These are phyloP conservation scores for Penicillium ochrochloron DNA, from an alignment of 495 filamentous ascomycete species.

Conservation along the genomic window DNA sequence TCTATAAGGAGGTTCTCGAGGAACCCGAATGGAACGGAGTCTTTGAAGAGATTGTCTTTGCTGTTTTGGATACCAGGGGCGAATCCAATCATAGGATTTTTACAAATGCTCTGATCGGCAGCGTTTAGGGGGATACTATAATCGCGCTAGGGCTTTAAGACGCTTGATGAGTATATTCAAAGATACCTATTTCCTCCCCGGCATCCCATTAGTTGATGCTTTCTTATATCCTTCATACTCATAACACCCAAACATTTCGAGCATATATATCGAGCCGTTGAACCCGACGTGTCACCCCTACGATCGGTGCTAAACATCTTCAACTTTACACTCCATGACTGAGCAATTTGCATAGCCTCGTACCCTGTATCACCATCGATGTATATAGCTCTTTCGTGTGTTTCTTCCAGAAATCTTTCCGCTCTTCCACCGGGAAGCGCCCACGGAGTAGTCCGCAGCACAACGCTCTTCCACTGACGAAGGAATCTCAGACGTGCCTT, in stretches of 20 bases:
- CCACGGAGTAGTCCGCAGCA: not conserved
- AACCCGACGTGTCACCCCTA: not conserved
- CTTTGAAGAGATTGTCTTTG: constrained; percentile 42
- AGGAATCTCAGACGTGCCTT: not conserved
- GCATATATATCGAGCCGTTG: not conserved
- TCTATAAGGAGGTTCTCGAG: constrained; percentile 61
- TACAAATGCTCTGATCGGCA: constrained; percentile 35
- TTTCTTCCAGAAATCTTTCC: not conserved
- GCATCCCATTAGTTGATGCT: not conserved
- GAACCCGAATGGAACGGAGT: constrained; percentile 57
- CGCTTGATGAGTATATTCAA: not conserved
- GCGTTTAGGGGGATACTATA: not conserved
- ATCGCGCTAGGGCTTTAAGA: not conserved
- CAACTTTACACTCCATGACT: not conserved
- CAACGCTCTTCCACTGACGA: not conserved
- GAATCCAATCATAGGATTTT: constrained; percentile 58
- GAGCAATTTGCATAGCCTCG: not conserved
- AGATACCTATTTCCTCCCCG: not conserved
- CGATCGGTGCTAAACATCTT: not conserved
- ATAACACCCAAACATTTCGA: not conserved
- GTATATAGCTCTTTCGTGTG: not conserved
- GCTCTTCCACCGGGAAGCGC: not conserved
- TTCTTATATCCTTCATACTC: not conserved
- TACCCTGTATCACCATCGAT: not conserved
- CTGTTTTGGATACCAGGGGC: constrained; percentile 36